A percentile compares a stretch with the other conserved stretches of the same genome.
Evolutionary conservation across 768 basidiomycete genomes (phyloP).

Genomic region (Sistotremastrum suecicum): DNA sequence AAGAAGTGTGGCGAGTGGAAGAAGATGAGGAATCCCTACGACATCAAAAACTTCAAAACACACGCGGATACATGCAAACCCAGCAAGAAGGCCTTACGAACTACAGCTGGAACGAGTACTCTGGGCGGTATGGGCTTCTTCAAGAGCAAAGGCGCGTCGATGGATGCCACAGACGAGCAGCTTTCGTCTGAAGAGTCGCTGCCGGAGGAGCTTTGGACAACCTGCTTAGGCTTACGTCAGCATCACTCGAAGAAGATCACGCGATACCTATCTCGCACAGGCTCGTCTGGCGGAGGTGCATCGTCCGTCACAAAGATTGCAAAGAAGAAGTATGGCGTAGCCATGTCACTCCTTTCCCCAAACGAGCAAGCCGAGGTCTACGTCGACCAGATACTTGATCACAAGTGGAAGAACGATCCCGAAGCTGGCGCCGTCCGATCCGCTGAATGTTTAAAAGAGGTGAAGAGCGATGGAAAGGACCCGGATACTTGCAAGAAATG

Average conservation of each 20-base stretch:
- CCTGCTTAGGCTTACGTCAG: conserved; percentile 9
- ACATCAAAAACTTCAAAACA: conserved; percentile 3
- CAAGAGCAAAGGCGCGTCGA: background rate
- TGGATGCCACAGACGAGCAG: background rate
- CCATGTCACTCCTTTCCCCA: background rate
- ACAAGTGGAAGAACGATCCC: conserved; percentile 17
- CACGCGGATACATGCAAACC: conserved; percentile 4
- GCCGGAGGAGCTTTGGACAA: no score
- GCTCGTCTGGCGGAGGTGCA: conserved; percentile 8
- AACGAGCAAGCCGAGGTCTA: conserved; percentile 5
- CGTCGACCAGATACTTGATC: conserved; percentile 8
- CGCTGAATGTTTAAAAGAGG: conserved; percentile 7
- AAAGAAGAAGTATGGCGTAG: conserved; percentile 2
- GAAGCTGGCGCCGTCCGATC: conserved; percentile 7
- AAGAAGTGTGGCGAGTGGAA: conserved; percentile 6
- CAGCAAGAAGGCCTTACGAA: no score
- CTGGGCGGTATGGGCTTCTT: background rate
- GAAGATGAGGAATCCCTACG: conserved; percentile 7
- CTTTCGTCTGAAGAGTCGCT: no score
- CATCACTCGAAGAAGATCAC: conserved; percentile 2
- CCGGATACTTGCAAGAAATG: conserved; percentile 8
- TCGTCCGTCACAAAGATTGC: conserved; percentile 7
- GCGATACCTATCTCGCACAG: conserved; percentile 7
- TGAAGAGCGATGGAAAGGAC: background rate
- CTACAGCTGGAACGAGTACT: no score